Base-by-base conservation (phyloP, 306 rosid genomes). In the Urtica urens region DNA sequence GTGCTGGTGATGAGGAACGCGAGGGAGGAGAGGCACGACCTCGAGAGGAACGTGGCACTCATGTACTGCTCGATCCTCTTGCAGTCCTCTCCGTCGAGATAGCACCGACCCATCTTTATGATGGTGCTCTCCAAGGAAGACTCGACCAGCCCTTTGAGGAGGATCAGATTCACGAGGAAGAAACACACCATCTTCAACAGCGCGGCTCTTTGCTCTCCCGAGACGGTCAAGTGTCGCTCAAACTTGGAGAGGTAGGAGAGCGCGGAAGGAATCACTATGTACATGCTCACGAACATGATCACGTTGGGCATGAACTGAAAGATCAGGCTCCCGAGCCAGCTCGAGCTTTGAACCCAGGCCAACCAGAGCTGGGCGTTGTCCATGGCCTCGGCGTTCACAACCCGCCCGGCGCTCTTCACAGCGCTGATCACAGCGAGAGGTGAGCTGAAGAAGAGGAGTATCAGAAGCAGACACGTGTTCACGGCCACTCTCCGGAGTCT, bases 151-250 rank as follows among this genome's bases (percentile, higher is more conserved):
- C 81, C 94, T 81, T 77, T 78, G 43, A 90, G 75, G 40, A 90
- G 79, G 38, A 90, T 90, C 50, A 90, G 99, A 66, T 90, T 90
- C 25, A 90, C 95, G 51, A 90, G 90, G 76, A 90, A 90, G 70
- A 90, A 90, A 70, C 94, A 85, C 73, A 90, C 87, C 99, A 90
- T 62, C 81, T 90, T 90, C 72, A 90, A 27, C 31, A 90, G 95
- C 6, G 83, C 93, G 28, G 99, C 95, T 69, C 78, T 73, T 58
- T 85, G 94, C 76, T 81, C 99, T 57, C 99, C 99, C 1, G 95
- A 90, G 45, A 90, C 95, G 0, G 95, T 90, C 51, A 85, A 70
- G 65, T 90, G 99, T 5, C 87, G 78, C 56, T 90, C 94, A 53
- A 85, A 85, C 59, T 90, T 90, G 3, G 99, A 90, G 37, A 90